These are phyloP conservation scores for Fusarium sp. DNA, from an alignment of 2,329 filamentous ascomycete species.

Conservation along the genomic window DNA sequence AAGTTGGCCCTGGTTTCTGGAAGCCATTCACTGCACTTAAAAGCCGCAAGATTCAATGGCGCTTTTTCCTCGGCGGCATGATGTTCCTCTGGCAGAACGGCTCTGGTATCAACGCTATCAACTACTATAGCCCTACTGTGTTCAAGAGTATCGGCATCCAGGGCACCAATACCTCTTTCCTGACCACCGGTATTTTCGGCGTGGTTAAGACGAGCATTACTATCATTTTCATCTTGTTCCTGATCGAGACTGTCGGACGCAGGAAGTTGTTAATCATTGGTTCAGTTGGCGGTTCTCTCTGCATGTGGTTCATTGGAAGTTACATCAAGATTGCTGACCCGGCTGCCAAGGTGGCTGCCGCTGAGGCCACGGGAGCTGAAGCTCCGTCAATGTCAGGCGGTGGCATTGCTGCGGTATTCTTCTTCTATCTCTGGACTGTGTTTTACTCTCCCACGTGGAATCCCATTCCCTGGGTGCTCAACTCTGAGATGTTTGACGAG, in stretches of 20 bases:
- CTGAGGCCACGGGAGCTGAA: conserved; percentile 49
- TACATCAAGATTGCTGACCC: conserved; percentile 66
- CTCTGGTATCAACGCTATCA: conserved; percentile 81
- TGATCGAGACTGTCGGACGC: conserved; percentile 73
- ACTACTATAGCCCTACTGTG: conserved; percentile 73
- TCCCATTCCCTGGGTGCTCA: conserved; percentile 82
- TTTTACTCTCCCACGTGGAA: conserved; percentile 82
- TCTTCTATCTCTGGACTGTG: conserved; percentile 69
- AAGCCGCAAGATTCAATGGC: conserved; percentile 73
- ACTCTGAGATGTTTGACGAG: conserved; percentile 81
- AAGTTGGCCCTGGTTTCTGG: conserved; percentile 82
- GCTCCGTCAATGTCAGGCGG: conserved; percentile 55
- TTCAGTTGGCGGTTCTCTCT: conserved; percentile 71
- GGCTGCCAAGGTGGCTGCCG: conserved; percentile 33
- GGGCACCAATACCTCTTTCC: conserved; percentile 60
- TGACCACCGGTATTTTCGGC: conserved; percentile 82
- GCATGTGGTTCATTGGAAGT: conserved; percentile 73
- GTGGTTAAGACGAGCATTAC: conserved; percentile 81
- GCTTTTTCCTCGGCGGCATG: conserved; percentile 81
- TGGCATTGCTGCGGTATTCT: conserved; percentile 77
- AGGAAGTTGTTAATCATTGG: conserved; percentile 75
- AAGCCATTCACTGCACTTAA: conserved; percentile 74
- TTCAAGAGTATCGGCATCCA: conserved; percentile 64
- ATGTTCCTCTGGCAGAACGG: conserved; percentile 87
- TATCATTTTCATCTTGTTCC: conserved; percentile 76